Evolutionary conservation across 345 rosid species (phyloP).

Genomic region (Zanthoxylum bungeanum): DNA sequence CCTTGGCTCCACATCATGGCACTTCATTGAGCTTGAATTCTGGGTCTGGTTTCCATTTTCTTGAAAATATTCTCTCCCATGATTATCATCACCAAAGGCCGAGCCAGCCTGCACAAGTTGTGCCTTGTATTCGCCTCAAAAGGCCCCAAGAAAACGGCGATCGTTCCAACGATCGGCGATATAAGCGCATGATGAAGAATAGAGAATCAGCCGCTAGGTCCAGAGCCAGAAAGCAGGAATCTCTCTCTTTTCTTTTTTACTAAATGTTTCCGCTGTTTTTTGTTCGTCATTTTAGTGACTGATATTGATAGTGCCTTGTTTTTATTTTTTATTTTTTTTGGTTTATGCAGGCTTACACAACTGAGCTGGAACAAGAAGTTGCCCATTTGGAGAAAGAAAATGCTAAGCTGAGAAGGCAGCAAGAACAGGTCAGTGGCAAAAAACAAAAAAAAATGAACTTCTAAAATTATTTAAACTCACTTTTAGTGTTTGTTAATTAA

Average conservation of each 20-base stretch:
- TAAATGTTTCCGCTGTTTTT: not conserved
- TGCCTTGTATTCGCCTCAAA: constrained; percentile 14
- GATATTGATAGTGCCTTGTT: not conserved
- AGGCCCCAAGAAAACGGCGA: constrained; percentile 20
- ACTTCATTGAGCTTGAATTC: constrained; percentile 30
- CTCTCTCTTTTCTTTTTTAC: not conserved
- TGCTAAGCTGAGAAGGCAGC: constrained; percentile 42
- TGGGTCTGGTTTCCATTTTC: constrained; percentile 16
- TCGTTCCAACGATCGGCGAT: constrained; percentile 26
- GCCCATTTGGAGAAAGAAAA: constrained; percentile 41
- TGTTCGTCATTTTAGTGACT: not conserved
- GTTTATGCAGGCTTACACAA: constrained; percentile 45
- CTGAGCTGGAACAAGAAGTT: constrained; percentile 43
- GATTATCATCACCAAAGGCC: not conserved
- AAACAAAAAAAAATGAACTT: not conserved
- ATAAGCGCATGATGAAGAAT: constrained; percentile 57
- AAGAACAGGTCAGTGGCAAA: constrained; percentile 29
- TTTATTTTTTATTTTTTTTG: not conserved
- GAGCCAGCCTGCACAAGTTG: constrained; percentile 8
- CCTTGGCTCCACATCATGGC: not conserved
- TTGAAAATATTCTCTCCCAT: not conserved
- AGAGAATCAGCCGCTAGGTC: constrained; percentile 67
- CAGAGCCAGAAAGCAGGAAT: constrained; percentile 59
- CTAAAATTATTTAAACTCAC: not conserved
- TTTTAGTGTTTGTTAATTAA: not conserved